Conservation (phyloP, 768 basidiomycete genomes). For the Termitomyces sp. region DNA sequence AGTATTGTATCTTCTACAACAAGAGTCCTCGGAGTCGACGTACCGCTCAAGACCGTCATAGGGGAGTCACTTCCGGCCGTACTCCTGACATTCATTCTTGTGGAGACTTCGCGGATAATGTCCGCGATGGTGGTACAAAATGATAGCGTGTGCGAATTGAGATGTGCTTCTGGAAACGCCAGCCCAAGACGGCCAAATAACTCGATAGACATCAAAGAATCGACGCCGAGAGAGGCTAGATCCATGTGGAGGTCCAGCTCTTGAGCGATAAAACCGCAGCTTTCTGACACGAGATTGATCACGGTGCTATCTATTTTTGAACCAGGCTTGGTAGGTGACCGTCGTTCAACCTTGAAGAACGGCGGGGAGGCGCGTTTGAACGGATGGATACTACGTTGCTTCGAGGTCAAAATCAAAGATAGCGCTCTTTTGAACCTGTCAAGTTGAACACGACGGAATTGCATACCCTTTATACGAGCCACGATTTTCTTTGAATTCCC, state of each 20-base stretch:
- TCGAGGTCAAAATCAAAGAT: constrained; percentile 28
- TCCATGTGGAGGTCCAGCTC: constrained; percentile 30
- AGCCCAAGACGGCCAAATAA: constrained; percentile 31
- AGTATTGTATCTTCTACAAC: constrained; percentile 28
- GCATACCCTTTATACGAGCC: constrained; percentile 50
- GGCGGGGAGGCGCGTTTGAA: background rate
- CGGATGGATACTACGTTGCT: background rate
- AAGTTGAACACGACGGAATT: constrained; percentile 52
- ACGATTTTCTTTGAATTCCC: constrained; percentile 35
- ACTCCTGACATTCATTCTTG: constrained; percentile 5
- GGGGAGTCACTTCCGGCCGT: constrained; percentile 3
- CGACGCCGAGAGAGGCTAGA: constrained; percentile 51
- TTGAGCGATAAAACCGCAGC: constrained; percentile 33
- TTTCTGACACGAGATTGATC: constrained; percentile 31
- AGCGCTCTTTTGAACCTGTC: constrained; percentile 42
- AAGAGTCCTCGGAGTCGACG: constrained; percentile 33
- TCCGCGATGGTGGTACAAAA: constrained; percentile 31
- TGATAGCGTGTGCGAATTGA: constrained; percentile 24
- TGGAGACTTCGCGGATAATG: constrained; percentile 23
- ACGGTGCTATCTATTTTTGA: constrained; percentile 21
- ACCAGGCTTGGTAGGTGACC: background rate
- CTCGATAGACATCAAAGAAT: constrained; percentile 63
- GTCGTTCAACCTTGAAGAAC: background rate
- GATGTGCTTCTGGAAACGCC: constrained; percentile 25
- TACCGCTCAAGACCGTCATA: constrained; percentile 12